Percentiles rank a stretch among this genome's conserved stretches.
Conservation (phyloP, 1,284 basidiomycete species). For the Amylostereum areolatum region DNA sequence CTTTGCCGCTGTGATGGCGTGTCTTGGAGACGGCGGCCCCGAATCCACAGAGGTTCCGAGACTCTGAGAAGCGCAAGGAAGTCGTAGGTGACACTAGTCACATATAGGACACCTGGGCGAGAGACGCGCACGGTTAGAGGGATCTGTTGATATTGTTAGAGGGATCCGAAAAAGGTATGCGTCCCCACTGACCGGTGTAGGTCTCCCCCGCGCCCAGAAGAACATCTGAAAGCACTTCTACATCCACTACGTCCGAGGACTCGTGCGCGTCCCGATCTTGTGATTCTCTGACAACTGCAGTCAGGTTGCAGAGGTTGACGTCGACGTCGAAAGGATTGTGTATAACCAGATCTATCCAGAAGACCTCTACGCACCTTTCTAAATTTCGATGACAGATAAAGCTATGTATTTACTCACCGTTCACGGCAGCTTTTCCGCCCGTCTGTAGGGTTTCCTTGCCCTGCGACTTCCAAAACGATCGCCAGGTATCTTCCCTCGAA, state of each 20-base stretch:
- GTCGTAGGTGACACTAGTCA: conserved; percentile 53
- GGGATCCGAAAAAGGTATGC: not conserved
- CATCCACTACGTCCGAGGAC: conserved; percentile 37
- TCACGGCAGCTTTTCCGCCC: conserved; percentile 52
- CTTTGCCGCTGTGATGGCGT: conserved; percentile 62
- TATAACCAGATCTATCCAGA: conserved; percentile 69
- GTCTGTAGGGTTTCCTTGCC: conserved; percentile 48
- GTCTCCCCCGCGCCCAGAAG: conserved; percentile 50
- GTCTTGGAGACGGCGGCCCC: conserved; percentile 63
- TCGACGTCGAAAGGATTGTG: conserved; percentile 69
- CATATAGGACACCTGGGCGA: conserved; percentile 42
- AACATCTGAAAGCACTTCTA: conserved; percentile 56
- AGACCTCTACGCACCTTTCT: conserved; percentile 43
- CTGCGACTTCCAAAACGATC: conserved; percentile 47
- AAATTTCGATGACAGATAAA: not conserved
- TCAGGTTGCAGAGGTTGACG: conserved; percentile 56
- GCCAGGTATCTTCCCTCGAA: conserved; percentile 58
- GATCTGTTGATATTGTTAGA: conserved; percentile 36
- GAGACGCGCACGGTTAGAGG: conserved; percentile 53
- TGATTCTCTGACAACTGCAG: conserved; percentile 42
- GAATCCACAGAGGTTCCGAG: conserved; percentile 53
- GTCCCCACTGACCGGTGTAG: conserved; percentile 43
- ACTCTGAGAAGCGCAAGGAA: conserved; percentile 64
- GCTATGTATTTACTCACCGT: conserved; percentile 38
- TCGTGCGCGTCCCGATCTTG: conserved; percentile 25